Conservation (phyloP, 306 rosid species). For the Quercus parvula region DNA sequence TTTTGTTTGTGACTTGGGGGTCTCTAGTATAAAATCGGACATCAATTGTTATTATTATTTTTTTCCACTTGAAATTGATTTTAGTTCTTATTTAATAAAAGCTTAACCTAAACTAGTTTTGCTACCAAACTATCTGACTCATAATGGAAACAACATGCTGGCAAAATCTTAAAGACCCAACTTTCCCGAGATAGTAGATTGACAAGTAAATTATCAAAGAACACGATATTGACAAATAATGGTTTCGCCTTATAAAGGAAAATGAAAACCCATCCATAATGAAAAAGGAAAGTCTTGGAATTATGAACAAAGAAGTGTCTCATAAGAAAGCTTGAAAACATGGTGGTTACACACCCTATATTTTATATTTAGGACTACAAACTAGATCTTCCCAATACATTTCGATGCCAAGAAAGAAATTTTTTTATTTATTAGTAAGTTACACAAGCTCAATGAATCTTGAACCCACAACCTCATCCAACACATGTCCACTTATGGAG, state of each 20-base stretch:
- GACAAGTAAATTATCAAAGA: too few species aligned
- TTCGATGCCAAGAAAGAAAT: neutral
- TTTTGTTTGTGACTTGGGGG: too few species aligned
- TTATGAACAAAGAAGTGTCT: neutral
- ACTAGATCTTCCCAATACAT: neutral
- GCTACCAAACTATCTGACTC: neutral
- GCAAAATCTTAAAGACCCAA: neutral
- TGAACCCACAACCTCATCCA: too few species aligned
- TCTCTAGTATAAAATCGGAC: neutral
- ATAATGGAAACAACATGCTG: neutral
- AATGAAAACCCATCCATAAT: neutral
- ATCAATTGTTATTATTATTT: too few species aligned
- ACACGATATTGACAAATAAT: neutral
- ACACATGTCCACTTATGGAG: slow-evolving; percentile 31
- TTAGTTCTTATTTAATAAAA: too few species aligned
- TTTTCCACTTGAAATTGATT: too few species aligned
- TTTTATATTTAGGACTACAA: neutral
- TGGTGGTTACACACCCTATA: neutral
- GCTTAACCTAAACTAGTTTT: neutral
- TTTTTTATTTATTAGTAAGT: too few species aligned
- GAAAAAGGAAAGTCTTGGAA: neutral
- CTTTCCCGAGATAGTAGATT: neutral
- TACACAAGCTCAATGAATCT: too few species aligned
- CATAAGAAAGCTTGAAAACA: neutral
- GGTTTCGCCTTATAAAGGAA: neutral